These are phyloP conservation scores for Puccinellia tenuiflora DNA, from an alignment of 176 grass and related monocot species.

Conservation along the genomic window DNA sequence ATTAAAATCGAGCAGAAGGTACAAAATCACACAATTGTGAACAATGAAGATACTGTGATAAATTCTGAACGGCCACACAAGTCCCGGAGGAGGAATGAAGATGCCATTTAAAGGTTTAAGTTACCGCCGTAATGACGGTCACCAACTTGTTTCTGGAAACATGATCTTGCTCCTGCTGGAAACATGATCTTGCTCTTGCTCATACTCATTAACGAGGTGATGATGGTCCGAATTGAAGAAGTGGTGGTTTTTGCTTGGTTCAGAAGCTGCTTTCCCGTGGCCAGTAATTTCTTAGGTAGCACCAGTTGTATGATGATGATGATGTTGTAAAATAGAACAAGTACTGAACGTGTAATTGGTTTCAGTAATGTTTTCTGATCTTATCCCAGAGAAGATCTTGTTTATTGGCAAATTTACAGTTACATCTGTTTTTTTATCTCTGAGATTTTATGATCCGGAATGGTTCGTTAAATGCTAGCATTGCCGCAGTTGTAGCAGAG, in stretches of 20 bases:
- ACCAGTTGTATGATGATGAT: background rate
- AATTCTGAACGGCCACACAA: constrained; percentile 34
- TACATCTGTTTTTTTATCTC: background rate
- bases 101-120: background rate
- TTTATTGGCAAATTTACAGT: background rate
- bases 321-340: background rate
- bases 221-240: background rate
- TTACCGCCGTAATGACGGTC: background rate
- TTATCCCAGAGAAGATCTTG: background rate
- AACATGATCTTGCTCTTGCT: too few relatives aligned
- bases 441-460: background rate
- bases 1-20: constrained; percentile 19
- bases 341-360: background rate
- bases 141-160: background rate
- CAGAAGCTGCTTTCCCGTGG: background rate
- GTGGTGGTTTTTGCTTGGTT: background rate
- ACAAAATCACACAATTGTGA: constrained; percentile 1
- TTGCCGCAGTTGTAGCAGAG: background rate
- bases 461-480: background rate
- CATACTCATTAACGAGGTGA: background rate
- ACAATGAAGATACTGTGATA: background rate
- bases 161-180: constrained; percentile 4
- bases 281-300: background rate
- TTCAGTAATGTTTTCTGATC: background rate
- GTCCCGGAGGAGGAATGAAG: constrained; percentile 31